phyloP scores from a whole-genome alignment of 192 early-diverging fungal genomes.

The Coemansia sp. region DNA sequence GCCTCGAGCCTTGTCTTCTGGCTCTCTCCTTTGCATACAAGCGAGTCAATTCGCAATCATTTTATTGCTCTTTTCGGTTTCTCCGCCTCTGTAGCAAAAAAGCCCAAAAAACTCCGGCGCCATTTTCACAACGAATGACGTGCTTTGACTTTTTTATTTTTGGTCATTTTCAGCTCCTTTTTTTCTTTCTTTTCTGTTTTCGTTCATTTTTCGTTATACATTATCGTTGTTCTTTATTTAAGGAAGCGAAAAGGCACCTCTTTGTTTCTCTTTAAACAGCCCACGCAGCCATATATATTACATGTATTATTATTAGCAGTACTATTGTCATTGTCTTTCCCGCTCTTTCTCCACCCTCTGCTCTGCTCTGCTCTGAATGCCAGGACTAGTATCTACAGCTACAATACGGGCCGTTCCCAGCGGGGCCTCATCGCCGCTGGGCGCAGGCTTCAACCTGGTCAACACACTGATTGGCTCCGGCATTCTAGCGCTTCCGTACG shows the following conservation, averaged over 20 bases:
- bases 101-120: neutral
- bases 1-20: no score
- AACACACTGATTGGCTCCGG: conserved; percentile 72
- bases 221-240: no score
- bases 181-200: conserved; percentile 5
- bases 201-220: neutral
- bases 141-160: neutral
- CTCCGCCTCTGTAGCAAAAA: no score
- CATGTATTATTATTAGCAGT: neutral
- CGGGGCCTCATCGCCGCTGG: conserved; percentile 33
- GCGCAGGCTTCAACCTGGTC: conserved; percentile 62
- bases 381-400: neutral
- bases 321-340: neutral
- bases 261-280: neutral
- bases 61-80: no score
- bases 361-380: neutral
- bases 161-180: conserved; percentile 2
- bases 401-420: neutral
- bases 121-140: neutral
- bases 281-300: neutral
- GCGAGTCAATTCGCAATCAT: no score
- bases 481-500: conserved; percentile 67
- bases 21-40: no score
- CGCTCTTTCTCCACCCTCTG: neutral
- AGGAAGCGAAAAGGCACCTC: neutral